Base-by-base conservation (phyloP, 805 yeast species). In the Hanseniaspora opuntiae region DNA sequence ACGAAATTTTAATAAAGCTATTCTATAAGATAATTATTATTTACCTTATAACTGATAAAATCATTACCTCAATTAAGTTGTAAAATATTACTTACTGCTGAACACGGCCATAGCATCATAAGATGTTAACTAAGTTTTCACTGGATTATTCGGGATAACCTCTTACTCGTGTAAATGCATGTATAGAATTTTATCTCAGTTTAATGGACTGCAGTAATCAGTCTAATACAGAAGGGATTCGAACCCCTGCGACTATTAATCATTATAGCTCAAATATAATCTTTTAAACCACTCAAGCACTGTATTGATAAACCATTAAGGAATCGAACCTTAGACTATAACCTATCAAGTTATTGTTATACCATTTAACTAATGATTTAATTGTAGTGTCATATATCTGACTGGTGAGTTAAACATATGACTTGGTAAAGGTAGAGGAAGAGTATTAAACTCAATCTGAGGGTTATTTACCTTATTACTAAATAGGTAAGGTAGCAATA, bases 211-310 rank as follows among this genome's bases (percentile, higher is more conserved):
- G 37, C 46, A 33, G 41, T 40, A 49, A 49, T 49, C 42, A 36
- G 32, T 17, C 8, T 41, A 49, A 49, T 49, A 32, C 33, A 45
- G 32, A 33, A 45, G 47, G 50, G 59, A 57, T 57, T 57, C 37
- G 59, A 57, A 57, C 59, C 48, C 47, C 35, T 45, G 59, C 40
- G 35, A 49, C 38, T 19, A 10, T 28, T 45, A 45, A 38, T 46
- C 32, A 37, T 56, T 39, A 54, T 56, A 56, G 39, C 56, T 57
- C 59, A 57, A 57, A 40, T 56, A 56, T 54, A 39, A 53, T 45
- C 54, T 54, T 35, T 46, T 57, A 38, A 46, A 56, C 59, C 59
- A 39, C 59, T 57, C 59, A 38, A 50, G 54, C 59, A 57, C 32
- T 45, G 30, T 38, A 47, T 47, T 47, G 2, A 35, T 24, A 47